These are phyloP conservation scores for Paramecium octaurelia DNA, from an alignment of 73 alveolate genomes.

Conservation along the genomic window DNA sequence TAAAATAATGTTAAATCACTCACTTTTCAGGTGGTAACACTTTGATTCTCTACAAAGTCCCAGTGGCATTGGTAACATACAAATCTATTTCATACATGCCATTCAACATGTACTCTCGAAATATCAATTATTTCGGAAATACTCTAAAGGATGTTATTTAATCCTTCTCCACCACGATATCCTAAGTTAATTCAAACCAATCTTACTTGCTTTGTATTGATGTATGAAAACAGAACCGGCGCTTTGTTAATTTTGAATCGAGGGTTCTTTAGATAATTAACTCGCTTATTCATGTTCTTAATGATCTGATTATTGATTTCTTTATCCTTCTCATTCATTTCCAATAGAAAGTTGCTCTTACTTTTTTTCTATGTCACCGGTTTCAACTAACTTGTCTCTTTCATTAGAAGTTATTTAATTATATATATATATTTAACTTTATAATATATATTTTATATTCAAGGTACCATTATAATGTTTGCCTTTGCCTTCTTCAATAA, in stretches of 20 bases:
- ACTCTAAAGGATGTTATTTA: slow-evolving; percentile 18
- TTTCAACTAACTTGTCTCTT: neutral
- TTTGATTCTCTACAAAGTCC: slow-evolving; percentile 77
- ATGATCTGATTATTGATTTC: slow-evolving; percentile 89
- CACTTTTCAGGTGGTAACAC: slow-evolving; percentile 80
- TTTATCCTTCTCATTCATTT: slow-evolving; percentile 92
- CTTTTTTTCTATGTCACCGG: neutral
- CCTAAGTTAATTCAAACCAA: neutral
- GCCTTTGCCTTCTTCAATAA: slow-evolving; percentile 45
- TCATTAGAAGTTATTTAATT: neutral
- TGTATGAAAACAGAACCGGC: slow-evolving; percentile 71
- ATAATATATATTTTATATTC: neutral
- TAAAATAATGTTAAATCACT: neutral
- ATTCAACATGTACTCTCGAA: slow-evolving; percentile 84
- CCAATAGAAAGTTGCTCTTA: neutral
- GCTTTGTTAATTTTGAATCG: slow-evolving; percentile 75
- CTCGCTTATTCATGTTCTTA: slow-evolving; percentile 93
- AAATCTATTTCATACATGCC: slow-evolving; percentile 89
- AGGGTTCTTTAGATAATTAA: slow-evolving; percentile 90
- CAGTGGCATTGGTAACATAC: slow-evolving; percentile 86
- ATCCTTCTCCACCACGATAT: neutral
- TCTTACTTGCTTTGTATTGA: slow-evolving; percentile 58
- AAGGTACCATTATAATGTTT: slow-evolving; percentile 47
- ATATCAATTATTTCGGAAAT: neutral
- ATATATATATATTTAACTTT: neutral